A percentile compares a stretch with the other conserved stretches of the same genome.
Evolutionary conservation across 805 yeast species (phyloP).

Genomic region (Isabelozyma rhagii): DNA sequence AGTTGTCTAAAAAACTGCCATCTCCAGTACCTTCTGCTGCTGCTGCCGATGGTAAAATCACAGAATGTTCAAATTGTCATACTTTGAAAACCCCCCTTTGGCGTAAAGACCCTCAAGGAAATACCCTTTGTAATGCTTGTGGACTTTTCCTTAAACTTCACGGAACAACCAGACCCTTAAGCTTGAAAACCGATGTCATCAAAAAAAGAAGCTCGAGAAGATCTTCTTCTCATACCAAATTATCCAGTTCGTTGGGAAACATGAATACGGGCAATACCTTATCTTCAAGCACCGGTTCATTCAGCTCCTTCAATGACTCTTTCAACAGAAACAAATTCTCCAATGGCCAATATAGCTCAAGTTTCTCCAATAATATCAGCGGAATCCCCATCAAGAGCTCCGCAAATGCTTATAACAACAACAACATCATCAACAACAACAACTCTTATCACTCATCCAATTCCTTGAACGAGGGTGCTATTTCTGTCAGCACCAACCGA

Average conservation of each 20-base stretch:
- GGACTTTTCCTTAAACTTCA: conserved; percentile 59
- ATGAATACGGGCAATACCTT: background rate
- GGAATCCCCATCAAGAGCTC: background rate
- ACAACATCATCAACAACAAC: background rate
- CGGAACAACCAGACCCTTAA: conserved; percentile 59
- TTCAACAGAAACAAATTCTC: background rate
- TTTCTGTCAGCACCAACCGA: conserved; percentile 10
- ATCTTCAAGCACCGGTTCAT: background rate
- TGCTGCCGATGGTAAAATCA: conserved; percentile 11
- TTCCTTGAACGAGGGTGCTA: background rate
- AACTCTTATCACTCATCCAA: background rate
- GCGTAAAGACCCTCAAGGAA: conserved; percentile 58
- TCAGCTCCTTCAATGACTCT: background rate
- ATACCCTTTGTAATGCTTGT: conserved; percentile 63
- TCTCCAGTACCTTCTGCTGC: conserved; percentile 1
- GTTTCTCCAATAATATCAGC: background rate
- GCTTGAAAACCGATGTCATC: conserved; percentile 55
- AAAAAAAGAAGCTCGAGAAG: conserved; percentile 52
- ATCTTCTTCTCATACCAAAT: conserved; percentile 6
- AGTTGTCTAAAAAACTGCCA: conserved; percentile 1
- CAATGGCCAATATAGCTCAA: background rate
- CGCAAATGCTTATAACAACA: background rate
- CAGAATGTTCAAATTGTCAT: conserved; percentile 56
- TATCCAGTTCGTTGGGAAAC: conserved; percentile 3
- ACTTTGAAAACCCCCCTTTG: conserved; percentile 61